Percentiles rank a stretch among this genome's conserved stretches.
These are phyloP conservation scores for Syncephalastrum sp. DNA, from an alignment of 371 early-diverging fungal species.

Conservation along the genomic window DNA sequence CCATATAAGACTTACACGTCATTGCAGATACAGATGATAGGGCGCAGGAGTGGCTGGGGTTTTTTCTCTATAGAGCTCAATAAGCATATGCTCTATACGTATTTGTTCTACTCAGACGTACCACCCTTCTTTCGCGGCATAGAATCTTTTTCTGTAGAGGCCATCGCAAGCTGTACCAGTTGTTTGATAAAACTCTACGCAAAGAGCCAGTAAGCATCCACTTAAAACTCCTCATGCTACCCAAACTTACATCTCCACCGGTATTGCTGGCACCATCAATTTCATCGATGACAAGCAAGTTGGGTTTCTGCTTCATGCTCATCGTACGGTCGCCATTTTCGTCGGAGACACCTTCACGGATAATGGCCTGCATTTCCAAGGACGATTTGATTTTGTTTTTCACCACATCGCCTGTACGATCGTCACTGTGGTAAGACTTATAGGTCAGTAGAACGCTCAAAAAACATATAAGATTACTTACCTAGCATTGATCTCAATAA, in stretches of 20 bases:
- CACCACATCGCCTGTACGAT: slow-evolving; percentile 82
- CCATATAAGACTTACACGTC: slow-evolving; percentile 63
- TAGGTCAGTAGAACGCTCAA: too few relatives aligned
- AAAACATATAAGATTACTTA: slow-evolving; percentile 16
- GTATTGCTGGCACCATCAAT: slow-evolving; percentile 91
- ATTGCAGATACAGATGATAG: slow-evolving; percentile 98
- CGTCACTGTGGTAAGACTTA: slow-evolving; percentile 69
- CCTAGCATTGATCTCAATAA: slow-evolving; percentile 98
- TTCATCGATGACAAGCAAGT: slow-evolving; percentile 92
- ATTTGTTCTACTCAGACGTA: too few relatives aligned
- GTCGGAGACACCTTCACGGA: slow-evolving; percentile 18
- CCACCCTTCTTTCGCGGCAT: too few relatives aligned
- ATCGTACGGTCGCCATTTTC: slow-evolving; percentile 13
- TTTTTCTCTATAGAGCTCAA: slow-evolving; percentile 8
- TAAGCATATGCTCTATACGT: too few relatives aligned
- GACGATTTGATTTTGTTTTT: slow-evolving; percentile 74
- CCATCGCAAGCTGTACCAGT: slow-evolving; percentile 47
- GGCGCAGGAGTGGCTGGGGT: slow-evolving; percentile 67
- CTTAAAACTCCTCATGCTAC: not conserved
- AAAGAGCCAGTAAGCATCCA: not conserved
- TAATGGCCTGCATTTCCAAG: slow-evolving; percentile 74
- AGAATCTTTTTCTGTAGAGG: not conserved
- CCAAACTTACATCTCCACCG: slow-evolving; percentile 43
- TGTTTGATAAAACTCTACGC: slow-evolving; percentile 78
- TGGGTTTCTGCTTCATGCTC: slow-evolving; percentile 64